These are phyloP conservation scores for Plasmodium gonderi DNA, from an alignment of 169 alveolate genomes.

Conservation along the genomic window DNA sequence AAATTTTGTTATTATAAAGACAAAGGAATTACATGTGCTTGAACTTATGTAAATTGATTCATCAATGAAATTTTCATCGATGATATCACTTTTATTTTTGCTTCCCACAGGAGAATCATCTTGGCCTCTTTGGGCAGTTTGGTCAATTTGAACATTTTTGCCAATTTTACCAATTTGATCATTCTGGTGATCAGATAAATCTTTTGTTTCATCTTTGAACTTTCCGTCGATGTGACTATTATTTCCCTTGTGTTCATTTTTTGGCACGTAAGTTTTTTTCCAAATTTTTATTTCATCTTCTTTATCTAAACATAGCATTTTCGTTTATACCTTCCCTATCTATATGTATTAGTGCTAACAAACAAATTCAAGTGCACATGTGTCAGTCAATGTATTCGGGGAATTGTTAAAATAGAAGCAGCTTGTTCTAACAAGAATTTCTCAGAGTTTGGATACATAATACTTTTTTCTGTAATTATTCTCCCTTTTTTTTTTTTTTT, in stretches of 20 bases:
- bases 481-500: neutral
- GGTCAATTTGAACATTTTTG: neutral
- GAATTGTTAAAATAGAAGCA: neutral
- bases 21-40: conserved; percentile 63
- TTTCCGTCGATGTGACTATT: neutral
- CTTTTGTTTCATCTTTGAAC: neutral
- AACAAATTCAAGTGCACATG: neutral
- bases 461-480: neutral
- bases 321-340: neutral
- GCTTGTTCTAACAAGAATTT: neutral
- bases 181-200: neutral
- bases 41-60: conserved; percentile 61
- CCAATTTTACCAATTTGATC: neutral
- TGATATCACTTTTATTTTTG: neutral
- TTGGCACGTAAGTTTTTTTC: conserved; percentile 12
- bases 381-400: too few relatives aligned
- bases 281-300: conserved; percentile 71
- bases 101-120: neutral
- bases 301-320: conserved; percentile 74
- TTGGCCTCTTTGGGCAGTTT: neutral
- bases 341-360: neutral
- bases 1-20: conserved; percentile 53
- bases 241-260: conserved; percentile 14
- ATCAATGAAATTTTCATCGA: conserved; percentile 7
- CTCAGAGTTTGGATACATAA: neutral